These are phyloP conservation scores for Ilyonectria robusta DNA, from an alignment of 2,329 filamentous ascomycete species.

Conservation along the genomic window DNA sequence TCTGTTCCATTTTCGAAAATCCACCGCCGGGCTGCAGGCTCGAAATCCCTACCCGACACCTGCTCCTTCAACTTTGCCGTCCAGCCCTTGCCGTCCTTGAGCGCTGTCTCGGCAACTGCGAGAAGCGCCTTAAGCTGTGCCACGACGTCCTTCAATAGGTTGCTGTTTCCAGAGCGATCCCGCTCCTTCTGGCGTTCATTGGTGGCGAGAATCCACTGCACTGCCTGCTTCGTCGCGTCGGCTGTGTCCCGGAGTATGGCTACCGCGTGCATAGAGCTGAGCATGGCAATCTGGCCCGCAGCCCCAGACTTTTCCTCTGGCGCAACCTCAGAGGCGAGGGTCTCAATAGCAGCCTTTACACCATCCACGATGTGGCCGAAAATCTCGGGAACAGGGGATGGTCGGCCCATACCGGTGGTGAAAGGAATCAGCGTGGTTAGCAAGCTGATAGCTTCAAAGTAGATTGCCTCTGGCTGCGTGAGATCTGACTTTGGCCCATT, in stretches of 20 bases:
- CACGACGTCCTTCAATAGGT: slow-evolving; percentile 55
- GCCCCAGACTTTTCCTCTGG: slow-evolving; percentile 27
- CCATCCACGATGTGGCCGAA: slow-evolving; percentile 48
- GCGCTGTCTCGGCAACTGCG: slow-evolving; percentile 46
- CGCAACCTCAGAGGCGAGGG: slow-evolving; percentile 39
- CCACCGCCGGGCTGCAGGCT: slow-evolving; percentile 46
- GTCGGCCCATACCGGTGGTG: slow-evolving; percentile 42
- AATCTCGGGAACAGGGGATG: slow-evolving; percentile 39
- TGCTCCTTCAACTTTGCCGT: slow-evolving; percentile 50
- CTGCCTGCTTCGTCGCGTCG: slow-evolving; percentile 49
- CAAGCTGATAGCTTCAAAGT: slow-evolving; percentile 60
- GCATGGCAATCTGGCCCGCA: slow-evolving; percentile 38
- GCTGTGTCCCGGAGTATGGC: slow-evolving; percentile 57
- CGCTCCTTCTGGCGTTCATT: slow-evolving; percentile 58
- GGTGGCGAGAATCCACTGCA: slow-evolving; percentile 53
- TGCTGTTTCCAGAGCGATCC: slow-evolving; percentile 56
- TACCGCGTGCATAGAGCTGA: slow-evolving; percentile 55
- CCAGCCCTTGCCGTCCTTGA: slow-evolving; percentile 52
- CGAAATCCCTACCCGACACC: slow-evolving; percentile 46
- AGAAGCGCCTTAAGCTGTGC: slow-evolving; percentile 53
- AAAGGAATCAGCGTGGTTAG: slow-evolving; percentile 56
- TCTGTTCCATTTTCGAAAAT: slow-evolving; percentile 46
- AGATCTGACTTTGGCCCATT: slow-evolving; percentile 49
- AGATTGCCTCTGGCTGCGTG: slow-evolving; percentile 59
- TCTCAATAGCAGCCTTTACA: slow-evolving; percentile 46